Percentiles rank a stretch among this genome's conserved stretches.
phyloP scores from a whole-genome alignment of 2,329 filamentous ascomycete species.

The Neoascochyta sp. region DNA sequence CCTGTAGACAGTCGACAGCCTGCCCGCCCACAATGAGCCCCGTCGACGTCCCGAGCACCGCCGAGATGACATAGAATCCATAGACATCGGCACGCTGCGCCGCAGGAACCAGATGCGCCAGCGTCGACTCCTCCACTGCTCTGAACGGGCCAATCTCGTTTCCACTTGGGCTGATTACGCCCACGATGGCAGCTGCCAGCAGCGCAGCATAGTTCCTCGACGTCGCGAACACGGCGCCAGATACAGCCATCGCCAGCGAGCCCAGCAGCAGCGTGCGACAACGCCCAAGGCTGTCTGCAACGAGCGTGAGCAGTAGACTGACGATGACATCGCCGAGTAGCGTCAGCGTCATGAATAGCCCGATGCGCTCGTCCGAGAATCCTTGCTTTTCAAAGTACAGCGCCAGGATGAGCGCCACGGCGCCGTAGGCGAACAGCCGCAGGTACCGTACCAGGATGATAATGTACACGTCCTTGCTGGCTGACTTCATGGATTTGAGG shows the following conservation, averaged over 20 bases:
- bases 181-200: constrained; percentile 35
- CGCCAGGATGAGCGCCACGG: constrained; percentile 36
- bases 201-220: constrained; percentile 31
- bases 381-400: constrained; percentile 35
- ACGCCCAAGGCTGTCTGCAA: constrained; percentile 37
- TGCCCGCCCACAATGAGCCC: constrained; percentile 38
- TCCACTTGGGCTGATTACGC: constrained; percentile 39
- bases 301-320: constrained; percentile 36
- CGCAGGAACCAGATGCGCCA: constrained; percentile 35
- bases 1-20: constrained; percentile 33
- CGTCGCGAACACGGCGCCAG: constrained; percentile 35
- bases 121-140: constrained; percentile 39
- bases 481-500: constrained; percentile 24
- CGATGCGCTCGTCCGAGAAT: constrained; percentile 37
- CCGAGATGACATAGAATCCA: constrained; percentile 42
- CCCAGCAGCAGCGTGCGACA: constrained; percentile 34
- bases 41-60: constrained; percentile 35
- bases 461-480: constrained; percentile 31
- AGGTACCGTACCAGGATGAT: constrained; percentile 37
- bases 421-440: constrained; percentile 38
- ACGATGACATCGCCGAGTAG: constrained; percentile 39
- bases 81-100: constrained; percentile 34
- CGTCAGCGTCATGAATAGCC: constrained; percentile 42
- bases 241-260: constrained; percentile 33
- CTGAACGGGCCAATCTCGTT: constrained; percentile 43